Evolutionary conservation across 805 yeast genomes (phyloP).

Genomic region (Pichia rugopelliculosa): DNA sequence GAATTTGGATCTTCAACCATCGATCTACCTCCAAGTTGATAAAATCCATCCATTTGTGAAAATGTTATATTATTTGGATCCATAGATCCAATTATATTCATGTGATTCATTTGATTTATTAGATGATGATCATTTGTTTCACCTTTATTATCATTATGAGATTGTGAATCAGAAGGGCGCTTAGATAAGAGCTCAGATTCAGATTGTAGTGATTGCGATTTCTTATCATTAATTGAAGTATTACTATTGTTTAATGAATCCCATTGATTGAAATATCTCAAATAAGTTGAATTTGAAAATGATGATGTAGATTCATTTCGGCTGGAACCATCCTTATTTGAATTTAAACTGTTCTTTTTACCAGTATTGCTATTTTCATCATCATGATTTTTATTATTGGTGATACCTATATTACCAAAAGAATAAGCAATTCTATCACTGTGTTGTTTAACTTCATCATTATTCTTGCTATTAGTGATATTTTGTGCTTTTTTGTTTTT

Average conservation of each 20-base stretch:
- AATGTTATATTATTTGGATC: background rate
- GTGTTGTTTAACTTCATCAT: background rate
- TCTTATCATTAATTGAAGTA: background rate
- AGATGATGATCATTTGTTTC: background rate
- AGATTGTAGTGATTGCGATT: background rate
- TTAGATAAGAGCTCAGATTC: background rate
- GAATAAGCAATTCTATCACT: background rate
- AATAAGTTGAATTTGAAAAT: background rate
- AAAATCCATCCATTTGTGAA: background rate
- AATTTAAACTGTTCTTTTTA: background rate
- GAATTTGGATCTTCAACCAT: background rate
- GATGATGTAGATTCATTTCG: background rate
- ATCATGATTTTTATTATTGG: background rate
- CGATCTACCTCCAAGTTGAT: background rate
- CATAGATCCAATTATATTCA: background rate
- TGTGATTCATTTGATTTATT: slow-evolving; percentile 4
- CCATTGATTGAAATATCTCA: background rate
- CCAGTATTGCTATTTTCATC: background rate
- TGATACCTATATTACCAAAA: slow-evolving; percentile 10
- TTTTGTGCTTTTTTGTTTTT: background rate
- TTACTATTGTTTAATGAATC: background rate
- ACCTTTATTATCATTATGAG: background rate
- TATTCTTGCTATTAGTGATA: background rate
- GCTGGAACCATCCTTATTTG: background rate
- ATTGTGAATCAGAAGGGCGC: background rate